Base-by-base conservation (phyloP, 345 rosid species). In the Theobroma cacao region DNA sequence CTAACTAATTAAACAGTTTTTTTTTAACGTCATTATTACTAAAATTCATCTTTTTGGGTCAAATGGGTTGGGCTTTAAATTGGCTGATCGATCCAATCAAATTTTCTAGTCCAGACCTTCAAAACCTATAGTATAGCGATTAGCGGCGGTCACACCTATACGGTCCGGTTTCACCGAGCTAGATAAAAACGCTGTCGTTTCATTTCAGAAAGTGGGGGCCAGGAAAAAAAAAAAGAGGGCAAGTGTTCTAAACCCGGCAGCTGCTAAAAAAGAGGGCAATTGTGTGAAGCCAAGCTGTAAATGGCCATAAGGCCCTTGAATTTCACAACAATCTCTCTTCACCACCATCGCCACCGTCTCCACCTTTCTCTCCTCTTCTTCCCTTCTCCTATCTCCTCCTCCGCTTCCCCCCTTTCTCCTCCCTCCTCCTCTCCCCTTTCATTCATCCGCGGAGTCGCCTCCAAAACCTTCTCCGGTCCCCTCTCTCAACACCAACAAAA, bases 231-330 rank as follows among this genome's bases (percentile, higher is more conserved):
- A 10, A 3, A 6, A 3, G 22, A 11, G 3, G 66, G 34, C n/a
- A n/a, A n/a, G n/a, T n/a, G n/a, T n/a, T n/a, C n/a, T n/a, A n/a
- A n/a, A n/a, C 56, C 22, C 8, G 31, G 34, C 15, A 58, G 62
- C 62, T 31, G 63, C 63, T 26, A 13, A 24, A 31, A 71, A 20
- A 34, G n/a, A n/a, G n/a, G n/a, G n/a, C n/a, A n/a, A n/a, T 17
- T 18, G 4, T 28, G 59, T 7, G 60, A 31, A n/a, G 68, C 61
- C 64, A 28, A 67, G 17, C 45, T 61, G 71, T 80, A 75, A 67
- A 90, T 92, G 98, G 99, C 96, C 98, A 83, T 88, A 84, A 84
- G 97, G 94, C 92, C 93, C 67, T 72, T 69, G 26, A 77, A 56
- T 69, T 83, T 90, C 85, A 72, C 90, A 80, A 79, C 83, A 84